Evolutionary conservation across 176 grass and related monocot genomes (phyloP).

Genomic region (Triticum dicoccoides): DNA sequence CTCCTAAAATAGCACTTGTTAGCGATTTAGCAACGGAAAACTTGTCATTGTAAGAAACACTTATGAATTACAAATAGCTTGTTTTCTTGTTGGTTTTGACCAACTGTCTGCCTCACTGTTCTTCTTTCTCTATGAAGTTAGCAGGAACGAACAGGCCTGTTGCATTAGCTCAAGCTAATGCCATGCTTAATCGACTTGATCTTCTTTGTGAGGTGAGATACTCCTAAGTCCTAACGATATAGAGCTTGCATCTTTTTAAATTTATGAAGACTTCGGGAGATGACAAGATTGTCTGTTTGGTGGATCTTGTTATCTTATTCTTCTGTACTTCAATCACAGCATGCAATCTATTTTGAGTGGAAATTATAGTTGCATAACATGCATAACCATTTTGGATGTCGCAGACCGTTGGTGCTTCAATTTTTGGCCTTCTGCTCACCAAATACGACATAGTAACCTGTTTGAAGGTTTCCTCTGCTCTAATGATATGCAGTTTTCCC

Average conservation of each 20-base stretch:
- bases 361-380: conserved; percentile 26
- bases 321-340: conserved; percentile 1
- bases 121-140: conserved; percentile 63
- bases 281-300: conserved; percentile 2
- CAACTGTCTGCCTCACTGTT: conserved; percentile 20
- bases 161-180: conserved; percentile 94
- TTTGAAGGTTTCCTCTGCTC: conserved; percentile 74
- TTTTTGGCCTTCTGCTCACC: conserved; percentile 89
- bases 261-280: neutral
- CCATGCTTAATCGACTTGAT: conserved; percentile 87
- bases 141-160: conserved; percentile 88
- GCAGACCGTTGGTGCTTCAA: conserved; percentile 82
- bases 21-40: neutral
- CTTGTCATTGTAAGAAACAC: neutral
- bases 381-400: conserved; percentile 17
- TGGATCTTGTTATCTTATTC: neutral
- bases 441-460: conserved; percentile 78
- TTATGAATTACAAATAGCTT: conserved; percentile 19
- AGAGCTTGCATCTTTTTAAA: neutral
- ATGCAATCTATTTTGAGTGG: conserved; percentile 15
- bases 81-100: conserved; percentile 9
- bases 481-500: conserved; percentile 85
- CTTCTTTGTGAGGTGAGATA: conserved; percentile 76
- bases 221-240: conserved; percentile 5
- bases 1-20: neutral